Percentiles rank a stretch among this genome's conserved stretches.
These are phyloP conservation scores for Populus davidiana DNA, from an alignment of 345 rosid species.

Conservation along the genomic window DNA sequence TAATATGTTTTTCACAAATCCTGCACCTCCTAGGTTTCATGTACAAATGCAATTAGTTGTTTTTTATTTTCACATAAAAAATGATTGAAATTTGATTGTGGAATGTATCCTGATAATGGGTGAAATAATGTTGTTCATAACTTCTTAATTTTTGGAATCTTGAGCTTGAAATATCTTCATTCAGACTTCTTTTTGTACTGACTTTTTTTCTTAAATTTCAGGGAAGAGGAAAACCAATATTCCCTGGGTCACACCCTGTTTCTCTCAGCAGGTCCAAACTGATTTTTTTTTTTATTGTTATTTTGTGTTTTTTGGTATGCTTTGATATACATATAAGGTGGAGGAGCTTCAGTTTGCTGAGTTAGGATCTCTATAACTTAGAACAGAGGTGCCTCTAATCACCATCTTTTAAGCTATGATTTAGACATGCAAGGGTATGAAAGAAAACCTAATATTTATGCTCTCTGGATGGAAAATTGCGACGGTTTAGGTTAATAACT, in stretches of 20 bases:
- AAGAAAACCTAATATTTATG: background rate
- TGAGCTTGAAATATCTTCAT: slow-evolving; percentile 9
- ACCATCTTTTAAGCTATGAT: background rate
- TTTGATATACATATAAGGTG: background rate
- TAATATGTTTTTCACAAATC: background rate
- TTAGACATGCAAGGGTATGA: background rate
- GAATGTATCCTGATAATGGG: background rate
- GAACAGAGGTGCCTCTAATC: background rate
- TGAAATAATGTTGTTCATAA: background rate
- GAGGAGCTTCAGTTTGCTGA: background rate
- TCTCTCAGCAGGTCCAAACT: slow-evolving; percentile 64
- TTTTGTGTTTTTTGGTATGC: background rate
- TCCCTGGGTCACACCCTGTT: slow-evolving; percentile 89
- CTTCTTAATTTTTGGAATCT: background rate
- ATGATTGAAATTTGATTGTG: background rate
- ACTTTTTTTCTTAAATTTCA: slow-evolving; percentile 25
- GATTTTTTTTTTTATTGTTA: slow-evolving; percentile 3
- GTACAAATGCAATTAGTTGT: background rate
- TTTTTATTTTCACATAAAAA: background rate
- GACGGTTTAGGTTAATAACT: background rate
- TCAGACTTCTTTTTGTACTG: slow-evolving; percentile 6
- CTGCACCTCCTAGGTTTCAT: background rate
- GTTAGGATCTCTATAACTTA: background rate
- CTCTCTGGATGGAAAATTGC: background rate
- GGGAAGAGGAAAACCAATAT: slow-evolving; percentile 64